Evolutionary conservation across 2,329 filamentous ascomycete genomes (phyloP).

Genomic region (Coniochaeta sp.): DNA sequence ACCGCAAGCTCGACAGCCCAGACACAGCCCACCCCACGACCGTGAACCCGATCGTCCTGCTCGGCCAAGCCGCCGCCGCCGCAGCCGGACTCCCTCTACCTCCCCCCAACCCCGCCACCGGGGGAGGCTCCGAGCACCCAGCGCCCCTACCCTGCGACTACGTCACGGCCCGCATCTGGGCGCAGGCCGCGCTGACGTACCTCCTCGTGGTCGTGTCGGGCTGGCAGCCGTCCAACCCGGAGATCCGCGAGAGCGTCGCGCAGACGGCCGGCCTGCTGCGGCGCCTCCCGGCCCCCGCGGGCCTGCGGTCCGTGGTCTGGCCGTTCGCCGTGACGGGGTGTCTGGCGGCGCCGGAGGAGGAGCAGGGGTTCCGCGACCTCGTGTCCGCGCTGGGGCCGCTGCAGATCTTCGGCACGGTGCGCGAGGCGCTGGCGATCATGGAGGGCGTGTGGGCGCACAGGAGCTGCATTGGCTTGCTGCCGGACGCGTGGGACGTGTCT

Average conservation of each 20-base stretch:
- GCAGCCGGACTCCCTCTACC: neutral
- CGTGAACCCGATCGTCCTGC: neutral
- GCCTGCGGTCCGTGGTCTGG: conserved; percentile 25
- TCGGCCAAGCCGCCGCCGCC: neutral
- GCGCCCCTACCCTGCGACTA: neutral
- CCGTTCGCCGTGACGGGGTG: conserved; percentile 28
- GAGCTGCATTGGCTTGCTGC: conserved; percentile 23
- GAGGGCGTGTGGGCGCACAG: conserved; percentile 36
- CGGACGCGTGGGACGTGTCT: conserved; percentile 34
- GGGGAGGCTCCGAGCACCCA: neutral
- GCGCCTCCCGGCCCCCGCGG: conserved; percentile 16
- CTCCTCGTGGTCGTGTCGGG: conserved; percentile 40
- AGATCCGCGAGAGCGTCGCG: conserved; percentile 26
- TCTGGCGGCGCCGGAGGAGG: conserved; percentile 28
- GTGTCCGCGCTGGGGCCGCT: conserved; percentile 32
- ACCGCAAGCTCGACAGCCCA: conserved; percentile 9
- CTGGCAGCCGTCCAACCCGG: conserved; percentile 39
- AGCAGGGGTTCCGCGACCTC: conserved; percentile 33
- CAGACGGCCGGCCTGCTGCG: conserved; percentile 25
- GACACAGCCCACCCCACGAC: neutral
- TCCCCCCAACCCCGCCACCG: neutral
- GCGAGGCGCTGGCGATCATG: conserved; percentile 35
- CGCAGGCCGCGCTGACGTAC: conserved; percentile 38
- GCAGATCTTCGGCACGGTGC: conserved; percentile 36
- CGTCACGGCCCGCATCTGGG: conserved; percentile 34